Evolutionary conservation across 805 yeast species (phyloP), one percentile per base, ranked within the genome.

Genomic region (Yamadazyma scolyti): DNA sequence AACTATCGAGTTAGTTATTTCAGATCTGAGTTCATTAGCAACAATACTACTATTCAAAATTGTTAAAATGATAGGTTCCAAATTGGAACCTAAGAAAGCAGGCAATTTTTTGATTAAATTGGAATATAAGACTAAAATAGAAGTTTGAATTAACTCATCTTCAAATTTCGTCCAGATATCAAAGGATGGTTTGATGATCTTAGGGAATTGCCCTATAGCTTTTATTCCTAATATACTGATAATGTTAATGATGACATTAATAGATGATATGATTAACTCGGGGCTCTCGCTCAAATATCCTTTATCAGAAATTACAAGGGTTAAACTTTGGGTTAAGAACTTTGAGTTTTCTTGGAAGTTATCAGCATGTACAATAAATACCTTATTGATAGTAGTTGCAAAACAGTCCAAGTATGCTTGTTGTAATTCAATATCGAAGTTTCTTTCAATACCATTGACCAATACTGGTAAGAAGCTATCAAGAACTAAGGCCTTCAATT

Each of bases 51-150:
- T 76, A 30, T 59, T 62, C 40, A 83, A 71, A 17, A 83, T 61
- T 4, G 79, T 65, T 27, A 64, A 60, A 30, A 89, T 59, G 25
- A 87, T 73, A 20, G 77, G 77, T 31, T 68, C 71, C 47, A 87
- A 62, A 44, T 77, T 79, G 24, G 76, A 65, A 16, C 40, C 40
- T 58, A 90, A 72, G 52, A 90, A 90, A 8, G 84, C 80, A 20
- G 98, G 97, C 43, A 93, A 79, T 45, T 85, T 78, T 57, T 81
- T 85, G 29, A 89, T 63, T 48, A 86, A 67, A 25, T 88, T 74
- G 5, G 95, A 78, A 34, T 85, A 68, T 26, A 90, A 64, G 20
- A 86, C 73, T 36, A 86, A 58, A 10, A 81, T 70, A 0, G 97
- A 75, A 10, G 85, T 66, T 52, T 87, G 93, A 20, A 87, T 52